Conservation (phyloP, 1,284 basidiomycete genomes). For the Ceratobasidium sp. region DNA sequence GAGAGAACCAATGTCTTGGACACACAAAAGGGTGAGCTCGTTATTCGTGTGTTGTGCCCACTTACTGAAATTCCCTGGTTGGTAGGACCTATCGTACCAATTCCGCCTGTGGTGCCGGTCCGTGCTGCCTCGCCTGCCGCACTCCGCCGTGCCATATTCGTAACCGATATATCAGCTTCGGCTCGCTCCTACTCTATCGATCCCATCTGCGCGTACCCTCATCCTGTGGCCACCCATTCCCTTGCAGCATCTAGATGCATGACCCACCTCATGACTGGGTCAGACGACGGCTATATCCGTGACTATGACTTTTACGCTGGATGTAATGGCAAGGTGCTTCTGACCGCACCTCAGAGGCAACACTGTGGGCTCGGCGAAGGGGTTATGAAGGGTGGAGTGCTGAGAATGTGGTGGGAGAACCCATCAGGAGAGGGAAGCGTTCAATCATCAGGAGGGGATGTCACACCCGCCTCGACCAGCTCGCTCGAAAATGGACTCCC, state of each 20-base stretch:
- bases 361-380: conserved; percentile 91
- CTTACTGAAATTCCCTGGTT: background rate
- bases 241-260: conserved; percentile 87
- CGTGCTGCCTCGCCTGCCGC: conserved; percentile 67
- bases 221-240: conserved; percentile 85
- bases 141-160: conserved; percentile 52
- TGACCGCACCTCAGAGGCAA: conserved; percentile 88
- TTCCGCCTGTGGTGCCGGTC: conserved; percentile 52
- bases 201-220: conserved; percentile 89
- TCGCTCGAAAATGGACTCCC: conserved; percentile 56
- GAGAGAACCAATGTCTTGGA: conserved; percentile 38
- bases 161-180: conserved; percentile 49
- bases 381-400: conserved; percentile 86
- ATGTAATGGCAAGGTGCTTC: conserved; percentile 84
- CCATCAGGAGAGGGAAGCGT: conserved; percentile 11
- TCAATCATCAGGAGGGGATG: background rate
- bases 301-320: conserved; percentile 91
- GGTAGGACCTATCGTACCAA: conserved; percentile 40
- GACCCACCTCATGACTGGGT: conserved; percentile 88
- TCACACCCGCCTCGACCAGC: conserved; percentile 47
- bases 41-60: conserved; percentile 8
- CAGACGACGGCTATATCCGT: conserved; percentile 91
- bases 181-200: conserved; percentile 79
- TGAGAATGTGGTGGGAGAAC: conserved; percentile 82
- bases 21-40: conserved; percentile 23